A percentile compares a stretch with the other conserved stretches of the same genome.
Conservation (phyloP, 2,329 filamentous ascomycete species). For the Calonectria hongkongensis region DNA sequence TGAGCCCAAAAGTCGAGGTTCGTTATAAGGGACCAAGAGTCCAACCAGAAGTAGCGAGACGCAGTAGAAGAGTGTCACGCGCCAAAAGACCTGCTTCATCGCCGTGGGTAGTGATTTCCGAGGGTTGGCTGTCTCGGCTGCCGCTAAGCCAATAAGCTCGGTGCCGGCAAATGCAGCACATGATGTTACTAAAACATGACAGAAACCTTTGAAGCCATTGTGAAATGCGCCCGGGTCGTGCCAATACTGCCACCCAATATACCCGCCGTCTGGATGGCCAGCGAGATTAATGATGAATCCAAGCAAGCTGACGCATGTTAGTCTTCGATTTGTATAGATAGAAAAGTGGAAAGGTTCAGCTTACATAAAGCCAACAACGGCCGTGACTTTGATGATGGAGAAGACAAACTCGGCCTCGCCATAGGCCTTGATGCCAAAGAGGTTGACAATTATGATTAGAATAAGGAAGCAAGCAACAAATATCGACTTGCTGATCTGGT, state of each 20-base stretch:
- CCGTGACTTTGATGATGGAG: conserved; percentile 88
- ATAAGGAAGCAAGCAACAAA: conserved; percentile 89
- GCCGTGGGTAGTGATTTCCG: conserved; percentile 88
- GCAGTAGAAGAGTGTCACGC: conserved; percentile 92
- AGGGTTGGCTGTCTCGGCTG: conserved; percentile 86
- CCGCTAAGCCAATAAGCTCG: conserved; percentile 84
- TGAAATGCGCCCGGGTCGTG: conserved; percentile 86
- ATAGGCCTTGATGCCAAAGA: conserved; percentile 91
- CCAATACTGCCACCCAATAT: conserved; percentile 89
- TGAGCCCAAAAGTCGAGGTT: conserved; percentile 76
- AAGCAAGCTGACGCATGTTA: conserved; percentile 75
- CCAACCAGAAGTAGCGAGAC: conserved; percentile 88
- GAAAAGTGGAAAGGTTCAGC: not conserved
- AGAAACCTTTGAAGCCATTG: conserved; percentile 87
- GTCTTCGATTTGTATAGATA: not conserved
- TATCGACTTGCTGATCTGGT: conserved; percentile 77
- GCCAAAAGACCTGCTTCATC: conserved; percentile 97
- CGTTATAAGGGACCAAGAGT: conserved; percentile 84
- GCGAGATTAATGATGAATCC: conserved; percentile 90
- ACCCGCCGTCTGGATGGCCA: conserved; percentile 81
- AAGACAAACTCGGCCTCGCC: conserved; percentile 93
- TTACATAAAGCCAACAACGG: conserved; percentile 90
- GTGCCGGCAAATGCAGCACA: conserved; percentile 86
- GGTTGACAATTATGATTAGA: conserved; percentile 85
- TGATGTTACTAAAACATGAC: conserved; percentile 83